Percentiles rank a stretch among this genome's conserved stretches.
These are phyloP conservation scores for Microbotryomycetes sp. DNA, from an alignment of 1,284 basidiomycete genomes.

Conservation along the genomic window DNA sequence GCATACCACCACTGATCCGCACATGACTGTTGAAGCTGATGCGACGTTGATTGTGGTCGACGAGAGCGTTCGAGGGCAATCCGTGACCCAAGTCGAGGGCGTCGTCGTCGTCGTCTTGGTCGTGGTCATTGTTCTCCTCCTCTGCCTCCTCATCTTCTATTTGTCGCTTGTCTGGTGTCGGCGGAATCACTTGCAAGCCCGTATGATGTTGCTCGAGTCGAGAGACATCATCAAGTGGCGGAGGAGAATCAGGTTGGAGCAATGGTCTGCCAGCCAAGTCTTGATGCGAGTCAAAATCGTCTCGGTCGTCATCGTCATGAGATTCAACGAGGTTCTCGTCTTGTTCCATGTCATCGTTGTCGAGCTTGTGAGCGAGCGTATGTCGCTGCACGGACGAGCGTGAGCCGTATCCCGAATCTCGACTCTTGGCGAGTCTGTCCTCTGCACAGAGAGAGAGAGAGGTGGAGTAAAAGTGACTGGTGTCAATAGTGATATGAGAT, in stretches of 20 bases:
- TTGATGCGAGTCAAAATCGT: background rate
- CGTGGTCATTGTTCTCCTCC: constrained; percentile 3
- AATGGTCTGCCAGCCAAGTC: background rate
- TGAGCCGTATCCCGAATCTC: background rate
- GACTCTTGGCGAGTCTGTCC: background rate
- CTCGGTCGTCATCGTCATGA: background rate
- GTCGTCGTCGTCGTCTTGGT: constrained; percentile 7
- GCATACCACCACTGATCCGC: constrained; percentile 9
- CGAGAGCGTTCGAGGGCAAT: background rate
- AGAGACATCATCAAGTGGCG: background rate
- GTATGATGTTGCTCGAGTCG: background rate
- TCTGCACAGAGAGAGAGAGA: too few species aligned
- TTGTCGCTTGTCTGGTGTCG: background rate
- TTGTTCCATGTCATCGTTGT: constrained; percentile 14
- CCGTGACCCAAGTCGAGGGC: background rate
- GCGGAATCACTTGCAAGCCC: background rate
- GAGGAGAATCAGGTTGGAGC: background rate
- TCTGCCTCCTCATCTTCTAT: background rate
- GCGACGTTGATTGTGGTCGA: background rate
- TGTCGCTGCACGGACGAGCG: background rate
- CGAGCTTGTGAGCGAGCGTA: constrained; percentile 2
- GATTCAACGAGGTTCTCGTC: constrained; percentile 9
- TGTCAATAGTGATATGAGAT: too few species aligned
- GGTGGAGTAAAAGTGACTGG: too few species aligned
- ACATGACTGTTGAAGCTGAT: constrained; percentile 24